A percentile compares a stretch with the other conserved stretches of the same genome.
These are phyloP conservation scores for Venturia pyrina DNA, from an alignment of 2,329 filamentous ascomycete species.

Conservation along the genomic window DNA sequence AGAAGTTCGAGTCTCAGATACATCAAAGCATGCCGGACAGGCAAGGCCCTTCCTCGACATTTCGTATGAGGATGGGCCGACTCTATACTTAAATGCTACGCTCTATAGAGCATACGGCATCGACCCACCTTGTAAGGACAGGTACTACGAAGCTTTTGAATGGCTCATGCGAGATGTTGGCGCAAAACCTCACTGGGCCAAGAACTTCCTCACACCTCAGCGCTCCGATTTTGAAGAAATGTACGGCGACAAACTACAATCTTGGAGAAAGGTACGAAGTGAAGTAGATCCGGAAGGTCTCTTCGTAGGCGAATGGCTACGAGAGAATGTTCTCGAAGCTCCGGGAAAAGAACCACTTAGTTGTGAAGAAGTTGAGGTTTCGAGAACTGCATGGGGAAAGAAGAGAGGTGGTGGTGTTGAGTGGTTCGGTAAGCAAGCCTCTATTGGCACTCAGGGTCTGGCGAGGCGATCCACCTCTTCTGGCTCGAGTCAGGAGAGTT, in stretches of 20 bases:
- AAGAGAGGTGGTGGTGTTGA: constrained; percentile 23
- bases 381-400: constrained; percentile 15
- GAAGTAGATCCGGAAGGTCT: constrained; percentile 70
- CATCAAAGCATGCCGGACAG: constrained; percentile 32
- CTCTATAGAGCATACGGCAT: constrained; percentile 72
- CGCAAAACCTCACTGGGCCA: constrained; percentile 81
- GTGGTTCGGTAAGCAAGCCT: constrained; percentile 29
- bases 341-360: constrained; percentile 20
- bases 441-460: constrained; percentile 21
- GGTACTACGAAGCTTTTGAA: constrained; percentile 86
- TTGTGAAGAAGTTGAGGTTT: constrained; percentile 34
- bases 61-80: constrained; percentile 56
- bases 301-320: constrained; percentile 87
- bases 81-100: constrained; percentile 81
- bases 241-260: constrained; percentile 57
- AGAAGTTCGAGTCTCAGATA: constrained; percentile 79
- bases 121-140: constrained; percentile 64
- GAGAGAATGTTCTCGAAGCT: constrained; percentile 51
- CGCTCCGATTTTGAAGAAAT: constrained; percentile 52
- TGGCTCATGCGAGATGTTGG: constrained; percentile 81
- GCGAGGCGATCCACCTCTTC: constrained; percentile 22
- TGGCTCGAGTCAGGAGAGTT: constrained; percentile 29
- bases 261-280: constrained; percentile 59
- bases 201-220: constrained; percentile 63
- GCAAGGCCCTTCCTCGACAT: constrained; percentile 59